phyloP scores from a whole-genome alignment of 1,284 basidiomycete genomes.

The Taiwanofungus camphoratus region DNA sequence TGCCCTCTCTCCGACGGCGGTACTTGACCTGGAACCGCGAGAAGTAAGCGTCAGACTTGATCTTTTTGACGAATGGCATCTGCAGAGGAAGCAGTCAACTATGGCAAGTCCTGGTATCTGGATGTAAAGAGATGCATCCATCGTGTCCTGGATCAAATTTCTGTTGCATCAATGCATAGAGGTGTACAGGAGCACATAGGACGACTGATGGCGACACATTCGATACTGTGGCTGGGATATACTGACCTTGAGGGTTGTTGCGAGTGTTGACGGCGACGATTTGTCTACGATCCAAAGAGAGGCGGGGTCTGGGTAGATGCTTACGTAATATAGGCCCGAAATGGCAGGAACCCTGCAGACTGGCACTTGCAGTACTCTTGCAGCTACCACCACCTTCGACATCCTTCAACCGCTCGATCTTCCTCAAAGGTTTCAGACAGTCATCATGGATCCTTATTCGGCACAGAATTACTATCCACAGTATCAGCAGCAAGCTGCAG shows the following conservation, averaged over 20 bases:
- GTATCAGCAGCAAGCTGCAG: constrained; percentile 45
- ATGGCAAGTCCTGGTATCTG: constrained; percentile 29
- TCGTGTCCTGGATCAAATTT: constrained; percentile 9
- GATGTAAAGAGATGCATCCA: constrained; percentile 23
- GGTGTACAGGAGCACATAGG: neutral
- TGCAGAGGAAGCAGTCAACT: constrained; percentile 26
- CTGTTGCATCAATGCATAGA: neutral
- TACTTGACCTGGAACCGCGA: constrained; percentile 98
- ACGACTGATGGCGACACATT: neutral
- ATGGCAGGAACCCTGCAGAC: neutral
- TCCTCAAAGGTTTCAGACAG: constrained; percentile 8
- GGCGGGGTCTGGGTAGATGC: neutral
- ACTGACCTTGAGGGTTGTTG: constrained; percentile 50
- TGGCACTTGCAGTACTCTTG: neutral
- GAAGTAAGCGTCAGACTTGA: constrained; percentile 93
- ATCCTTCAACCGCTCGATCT: constrained; percentile 1
- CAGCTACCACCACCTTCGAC: neutral
- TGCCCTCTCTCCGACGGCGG: constrained; percentile 93
- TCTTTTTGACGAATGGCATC: constrained; percentile 88
- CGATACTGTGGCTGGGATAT: neutral
- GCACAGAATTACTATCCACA: constrained; percentile 37
- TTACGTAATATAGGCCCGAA: constrained; percentile 5
- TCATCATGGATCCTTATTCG: constrained; percentile 41
- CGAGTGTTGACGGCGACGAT: constrained; percentile 17
- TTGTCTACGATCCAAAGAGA: constrained; percentile 6